Conservation (phyloP, 805 yeast genomes). For the Zygosaccharomyces pseudorouxii region DNA sequence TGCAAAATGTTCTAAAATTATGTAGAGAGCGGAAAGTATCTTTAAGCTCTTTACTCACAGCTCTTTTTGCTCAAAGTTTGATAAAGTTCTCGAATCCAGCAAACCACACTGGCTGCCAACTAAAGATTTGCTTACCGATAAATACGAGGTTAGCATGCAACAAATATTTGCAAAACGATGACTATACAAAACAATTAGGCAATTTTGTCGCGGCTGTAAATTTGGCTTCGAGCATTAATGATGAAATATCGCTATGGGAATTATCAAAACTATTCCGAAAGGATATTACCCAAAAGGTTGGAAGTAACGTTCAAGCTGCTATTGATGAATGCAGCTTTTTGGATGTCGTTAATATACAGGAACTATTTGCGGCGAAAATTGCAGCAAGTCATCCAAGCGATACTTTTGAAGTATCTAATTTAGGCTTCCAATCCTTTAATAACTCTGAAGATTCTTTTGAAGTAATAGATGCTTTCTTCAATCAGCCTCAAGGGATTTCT, state of each 20-base stretch:
- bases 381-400: conserved; percentile 19
- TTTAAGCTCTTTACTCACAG: conserved; percentile 22
- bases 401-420: conserved; percentile 31
- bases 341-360: conserved; percentile 19
- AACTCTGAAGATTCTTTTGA: conserved; percentile 8
- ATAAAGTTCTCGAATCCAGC: neutral
- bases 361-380: conserved; percentile 19
- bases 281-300: conserved; percentile 2
- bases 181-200: conserved; percentile 18
- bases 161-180: conserved; percentile 6
- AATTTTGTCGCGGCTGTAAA: conserved; percentile 23
- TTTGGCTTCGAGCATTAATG: conserved; percentile 6
- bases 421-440: conserved; percentile 25
- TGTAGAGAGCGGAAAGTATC: conserved; percentile 25
- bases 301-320: conserved; percentile 11
- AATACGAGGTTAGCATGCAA: conserved; percentile 22
- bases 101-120: conserved; percentile 9
- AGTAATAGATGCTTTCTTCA: conserved; percentile 25
- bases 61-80: conserved; percentile 14
- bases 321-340: conserved; percentile 22
- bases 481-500: conserved; percentile 29
- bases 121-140: conserved; percentile 24
- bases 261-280: conserved; percentile 15
- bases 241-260: conserved; percentile 14
- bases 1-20: conserved; percentile 12